These are phyloP conservation scores for Drosera spatulata DNA, from an alignment of 179 eudicot genomes.

Conservation along the genomic window DNA sequence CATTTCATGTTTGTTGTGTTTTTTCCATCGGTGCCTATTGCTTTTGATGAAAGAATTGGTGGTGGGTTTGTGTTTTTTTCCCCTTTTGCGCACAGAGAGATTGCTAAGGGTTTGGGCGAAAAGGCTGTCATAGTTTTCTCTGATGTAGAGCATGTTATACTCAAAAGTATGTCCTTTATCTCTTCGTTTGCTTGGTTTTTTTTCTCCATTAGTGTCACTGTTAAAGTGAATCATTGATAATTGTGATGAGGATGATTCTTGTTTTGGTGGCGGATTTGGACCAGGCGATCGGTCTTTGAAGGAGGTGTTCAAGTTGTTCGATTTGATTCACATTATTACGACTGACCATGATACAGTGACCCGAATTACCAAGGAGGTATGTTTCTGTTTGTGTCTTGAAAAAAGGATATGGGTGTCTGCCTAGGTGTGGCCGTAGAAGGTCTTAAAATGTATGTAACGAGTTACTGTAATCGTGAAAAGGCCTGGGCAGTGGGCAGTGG, in stretches of 20 bases:
- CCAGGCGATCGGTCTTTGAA: constrained; percentile 68
- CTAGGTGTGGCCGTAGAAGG: no score
- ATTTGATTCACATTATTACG: constrained; percentile 75
- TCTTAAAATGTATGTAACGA: no score
- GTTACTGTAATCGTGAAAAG: no score
- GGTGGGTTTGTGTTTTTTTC: background rate
- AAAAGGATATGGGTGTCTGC: no score
- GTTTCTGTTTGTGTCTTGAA: background rate
- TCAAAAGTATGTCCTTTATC: constrained; percentile 37
- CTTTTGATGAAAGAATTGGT: no score
- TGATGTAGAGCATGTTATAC: constrained; percentile 73
- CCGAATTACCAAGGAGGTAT: constrained; percentile 85
- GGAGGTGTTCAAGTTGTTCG: constrained; percentile 95
- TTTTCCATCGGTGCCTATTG: no score
- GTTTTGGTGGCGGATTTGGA: background rate
- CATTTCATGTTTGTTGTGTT: no score
- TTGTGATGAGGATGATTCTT: no score
- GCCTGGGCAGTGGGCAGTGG: no score
- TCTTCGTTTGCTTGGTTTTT: no score
- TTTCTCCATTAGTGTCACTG: no score
- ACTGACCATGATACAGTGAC: constrained; percentile 77
- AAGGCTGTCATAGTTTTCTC: constrained; percentile 67
- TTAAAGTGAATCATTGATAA: no score
- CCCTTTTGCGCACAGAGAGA: constrained; percentile 46
- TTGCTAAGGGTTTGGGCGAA: constrained; percentile 76